phyloP scores from a whole-genome alignment of 768 basidiomycete genomes.

The Porpolomopsis calyptriformis region DNA sequence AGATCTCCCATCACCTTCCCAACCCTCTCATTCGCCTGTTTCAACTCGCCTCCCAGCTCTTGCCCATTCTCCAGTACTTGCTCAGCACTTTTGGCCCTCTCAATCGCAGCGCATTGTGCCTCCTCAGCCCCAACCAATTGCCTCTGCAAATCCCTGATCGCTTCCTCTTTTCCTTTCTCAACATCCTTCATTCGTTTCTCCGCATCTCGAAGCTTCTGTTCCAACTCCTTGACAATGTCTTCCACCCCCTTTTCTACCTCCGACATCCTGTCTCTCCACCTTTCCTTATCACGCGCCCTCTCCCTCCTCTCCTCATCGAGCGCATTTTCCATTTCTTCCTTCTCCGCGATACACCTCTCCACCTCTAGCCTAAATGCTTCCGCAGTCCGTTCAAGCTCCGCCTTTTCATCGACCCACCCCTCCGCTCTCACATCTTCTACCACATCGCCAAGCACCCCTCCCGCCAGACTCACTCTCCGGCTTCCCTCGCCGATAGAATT shows the following conservation, averaged over 20 bases:
- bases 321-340: constrained; percentile 33
- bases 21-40: constrained; percentile 53
- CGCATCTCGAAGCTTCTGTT: constrained; percentile 41
- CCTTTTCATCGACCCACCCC: constrained; percentile 63
- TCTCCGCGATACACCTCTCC: constrained; percentile 35
- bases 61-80: constrained; percentile 48
- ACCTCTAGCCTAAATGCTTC: constrained; percentile 40
- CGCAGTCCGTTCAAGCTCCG: constrained; percentile 42
- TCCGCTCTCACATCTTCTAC: constrained; percentile 54
- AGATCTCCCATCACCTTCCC: constrained; percentile 47
- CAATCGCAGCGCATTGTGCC: constrained; percentile 45
- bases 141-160: constrained; percentile 37
- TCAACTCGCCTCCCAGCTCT: constrained; percentile 59
- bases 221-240: constrained; percentile 55
- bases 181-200: constrained; percentile 35
- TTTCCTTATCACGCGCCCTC: constrained; percentile 53
- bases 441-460: constrained; percentile 43
- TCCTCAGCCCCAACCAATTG: constrained; percentile 34
- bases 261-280: constrained; percentile 60
- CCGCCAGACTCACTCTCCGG: constrained; percentile 27
- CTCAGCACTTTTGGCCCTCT: constrained; percentile 58
- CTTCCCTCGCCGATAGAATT: constrained; percentile 40
- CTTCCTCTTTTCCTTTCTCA: constrained; percentile 27
- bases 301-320: constrained; percentile 47
- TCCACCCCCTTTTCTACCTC: constrained; percentile 66